These are phyloP conservation scores for Chaetomiaceae sp. DNA, from an alignment of 2,329 filamentous ascomycete species.

Conservation along the genomic window DNA sequence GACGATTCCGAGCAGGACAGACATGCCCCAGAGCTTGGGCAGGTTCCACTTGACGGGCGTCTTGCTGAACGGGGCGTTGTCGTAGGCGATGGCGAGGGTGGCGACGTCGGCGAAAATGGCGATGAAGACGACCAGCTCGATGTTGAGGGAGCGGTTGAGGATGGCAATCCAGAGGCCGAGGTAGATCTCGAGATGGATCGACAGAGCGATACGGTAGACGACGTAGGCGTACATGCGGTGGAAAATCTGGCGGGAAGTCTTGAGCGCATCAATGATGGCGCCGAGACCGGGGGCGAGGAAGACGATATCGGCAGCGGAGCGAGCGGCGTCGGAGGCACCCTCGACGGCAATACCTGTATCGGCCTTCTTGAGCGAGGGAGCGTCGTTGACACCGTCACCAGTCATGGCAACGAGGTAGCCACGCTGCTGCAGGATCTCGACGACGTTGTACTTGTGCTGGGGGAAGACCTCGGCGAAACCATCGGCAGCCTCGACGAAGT, in stretches of 20 bases:
- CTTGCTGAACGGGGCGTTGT: conserved; percentile 82
- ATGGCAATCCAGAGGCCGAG: conserved; percentile 88
- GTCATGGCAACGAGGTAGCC: conserved; percentile 94
- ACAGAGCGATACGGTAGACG: conserved; percentile 89
- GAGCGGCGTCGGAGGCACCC: conserved; percentile 83
- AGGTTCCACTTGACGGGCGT: conserved; percentile 92
- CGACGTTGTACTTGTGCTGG: conserved; percentile 91
- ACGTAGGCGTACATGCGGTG: conserved; percentile 97
- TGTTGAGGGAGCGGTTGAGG: conserved; percentile 75
- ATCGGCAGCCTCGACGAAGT: conserved; percentile 92
- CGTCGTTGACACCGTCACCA: conserved; percentile 92
- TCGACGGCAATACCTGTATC: conserved; percentile 94
- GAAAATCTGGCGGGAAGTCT: conserved; percentile 91
- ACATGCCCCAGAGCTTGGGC: conserved; percentile 91
- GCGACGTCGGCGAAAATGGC: conserved; percentile 93
- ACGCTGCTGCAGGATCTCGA: conserved; percentile 89
- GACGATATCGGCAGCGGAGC: conserved; percentile 87
- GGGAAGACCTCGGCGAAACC: conserved; percentile 93
- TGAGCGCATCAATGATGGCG: conserved; percentile 86
- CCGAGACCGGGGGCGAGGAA: conserved; percentile 88
- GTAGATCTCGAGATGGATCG: conserved; percentile 86
- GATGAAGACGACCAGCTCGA: conserved; percentile 86
- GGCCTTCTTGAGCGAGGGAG: conserved; percentile 88
- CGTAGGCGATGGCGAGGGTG: conserved; percentile 86
- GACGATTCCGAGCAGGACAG: conserved; percentile 72